phyloP scores from a whole-genome alignment of 768 basidiomycete species.

The Favolaschia claudopus region DNA sequence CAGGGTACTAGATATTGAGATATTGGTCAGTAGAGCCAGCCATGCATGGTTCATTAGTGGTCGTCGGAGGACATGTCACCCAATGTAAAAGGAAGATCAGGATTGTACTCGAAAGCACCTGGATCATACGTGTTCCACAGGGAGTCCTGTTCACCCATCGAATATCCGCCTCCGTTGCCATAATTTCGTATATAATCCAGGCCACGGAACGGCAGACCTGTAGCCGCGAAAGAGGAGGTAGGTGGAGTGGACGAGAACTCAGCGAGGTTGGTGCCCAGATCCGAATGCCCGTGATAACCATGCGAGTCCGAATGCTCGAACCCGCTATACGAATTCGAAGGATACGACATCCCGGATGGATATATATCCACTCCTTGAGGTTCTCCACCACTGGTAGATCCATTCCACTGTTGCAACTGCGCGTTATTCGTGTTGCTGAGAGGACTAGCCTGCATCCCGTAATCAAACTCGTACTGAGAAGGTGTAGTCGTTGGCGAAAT shows the following conservation, averaged over 20 bases:
- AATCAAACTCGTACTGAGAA: slow-evolving; percentile 65
- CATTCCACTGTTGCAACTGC: slow-evolving; percentile 55
- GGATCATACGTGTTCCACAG: slow-evolving; percentile 75
- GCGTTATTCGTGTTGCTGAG: slow-evolving; percentile 48
- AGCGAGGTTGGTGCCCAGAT: slow-evolving; percentile 42
- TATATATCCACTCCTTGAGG: slow-evolving; percentile 52
- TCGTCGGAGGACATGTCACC: slow-evolving; percentile 50
- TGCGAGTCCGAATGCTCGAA: slow-evolving; percentile 44
- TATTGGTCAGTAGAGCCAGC: slow-evolving; percentile 8
- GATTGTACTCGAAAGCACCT: slow-evolving; percentile 77
- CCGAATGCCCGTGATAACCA: slow-evolving; percentile 40
- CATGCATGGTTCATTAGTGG: slow-evolving; percentile 34
- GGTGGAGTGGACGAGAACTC: slow-evolving; percentile 66
- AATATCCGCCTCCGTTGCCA: slow-evolving; percentile 60
- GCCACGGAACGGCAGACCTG: slow-evolving; percentile 84
- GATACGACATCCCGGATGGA: slow-evolving; percentile 48
- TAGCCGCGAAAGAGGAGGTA: slow-evolving; percentile 68
- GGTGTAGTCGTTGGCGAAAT: slow-evolving; percentile 58
- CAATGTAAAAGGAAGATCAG: slow-evolving; percentile 77
- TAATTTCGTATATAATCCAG: slow-evolving; percentile 87
- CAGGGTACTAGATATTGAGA: background rate
- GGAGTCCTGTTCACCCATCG: slow-evolving; percentile 55
- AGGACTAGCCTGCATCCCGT: slow-evolving; percentile 48
- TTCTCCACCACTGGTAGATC: slow-evolving; percentile 46
- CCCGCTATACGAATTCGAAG: slow-evolving; percentile 48